Conservation (phyloP, 176 grass and related monocot genomes). For the Chrysopogon serrulatus region DNA sequence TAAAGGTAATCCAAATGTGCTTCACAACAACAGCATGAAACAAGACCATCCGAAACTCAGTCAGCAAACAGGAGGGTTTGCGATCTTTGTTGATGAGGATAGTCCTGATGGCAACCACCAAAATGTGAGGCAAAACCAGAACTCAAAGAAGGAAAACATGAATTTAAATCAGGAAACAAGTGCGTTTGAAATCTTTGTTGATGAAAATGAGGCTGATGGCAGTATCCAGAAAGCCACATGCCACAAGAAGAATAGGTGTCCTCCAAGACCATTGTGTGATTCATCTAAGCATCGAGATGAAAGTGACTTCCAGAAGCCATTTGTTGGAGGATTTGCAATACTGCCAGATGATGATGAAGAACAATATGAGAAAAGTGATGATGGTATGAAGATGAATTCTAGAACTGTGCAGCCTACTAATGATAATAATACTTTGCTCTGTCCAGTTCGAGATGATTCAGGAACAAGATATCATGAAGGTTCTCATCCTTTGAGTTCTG, state of each 20-base stretch:
- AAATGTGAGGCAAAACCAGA: constrained; percentile 13
- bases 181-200: constrained; percentile 62
- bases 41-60: constrained; percentile 28
- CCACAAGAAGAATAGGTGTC: constrained; percentile 12
- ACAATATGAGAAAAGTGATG: constrained; percentile 17
- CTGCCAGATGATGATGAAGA: constrained; percentile 67
- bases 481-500: constrained; percentile 29
- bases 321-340: constrained; percentile 68
- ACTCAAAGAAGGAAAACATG: constrained; percentile 32
- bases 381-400: background rate
- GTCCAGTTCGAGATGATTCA: constrained; percentile 14
- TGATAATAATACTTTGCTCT: background rate
- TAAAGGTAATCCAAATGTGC: constrained; percentile 13
- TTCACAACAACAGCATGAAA: constrained; percentile 14
- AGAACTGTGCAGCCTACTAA: constrained; percentile 4
- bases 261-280: constrained; percentile 18
- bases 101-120: constrained; percentile 13
- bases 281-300: constrained; percentile 14
- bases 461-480: constrained; percentile 2
- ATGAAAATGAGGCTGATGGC: constrained; percentile 46
- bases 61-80: constrained; percentile 56
- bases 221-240: constrained; percentile 12
- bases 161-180: constrained; percentile 28
- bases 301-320: constrained; percentile 43
- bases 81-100: constrained; percentile 76